A percentile compares a stretch with the other conserved stretches of the same genome.
These are phyloP conservation scores for Hanseniaspora vineae DNA, from an alignment of 805 yeast genomes.

Conservation along the genomic window DNA sequence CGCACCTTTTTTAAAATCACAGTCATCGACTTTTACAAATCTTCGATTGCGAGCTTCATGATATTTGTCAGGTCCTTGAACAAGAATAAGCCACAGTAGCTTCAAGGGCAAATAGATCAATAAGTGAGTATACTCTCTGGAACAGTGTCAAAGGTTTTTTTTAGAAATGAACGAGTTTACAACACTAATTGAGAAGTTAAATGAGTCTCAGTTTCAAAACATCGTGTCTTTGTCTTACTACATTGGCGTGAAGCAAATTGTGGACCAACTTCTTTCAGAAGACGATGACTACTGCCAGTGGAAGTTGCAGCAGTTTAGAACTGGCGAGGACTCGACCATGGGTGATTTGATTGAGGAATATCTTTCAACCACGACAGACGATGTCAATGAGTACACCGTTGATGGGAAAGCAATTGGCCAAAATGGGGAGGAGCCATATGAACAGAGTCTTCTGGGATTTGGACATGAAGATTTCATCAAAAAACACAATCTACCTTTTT, in stretches of 20 bases:
- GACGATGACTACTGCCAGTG: constrained; percentile 23
- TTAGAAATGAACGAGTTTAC: not conserved
- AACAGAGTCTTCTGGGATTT: not conserved
- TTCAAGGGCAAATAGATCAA: too few relatives aligned
- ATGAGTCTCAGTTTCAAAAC: not conserved
- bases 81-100: too few relatives aligned
- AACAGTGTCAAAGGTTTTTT: too few relatives aligned
- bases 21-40: too few relatives aligned
- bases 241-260: constrained; percentile 19
- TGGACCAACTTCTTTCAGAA: constrained; percentile 21
- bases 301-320: constrained; percentile 19
- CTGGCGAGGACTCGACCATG: constrained; percentile 21
- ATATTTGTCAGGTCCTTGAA: too few relatives aligned
- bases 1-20: too few relatives aligned
- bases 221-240: constrained; percentile 18
- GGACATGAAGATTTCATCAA: not conserved
- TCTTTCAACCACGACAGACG: not conserved
- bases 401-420: not conserved
- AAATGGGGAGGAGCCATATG: not conserved
- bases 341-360: constrained; percentile 2
- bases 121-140: too few relatives aligned
- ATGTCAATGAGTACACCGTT: not conserved
- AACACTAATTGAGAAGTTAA: not conserved
- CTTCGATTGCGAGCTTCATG: too few relatives aligned
- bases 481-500: not conserved